A percentile compares a stretch with the other conserved stretches of the same genome.
These are phyloP conservation scores for Balansia obtecta DNA, from an alignment of 2,329 filamentous ascomycete species.

Conservation along the genomic window DNA sequence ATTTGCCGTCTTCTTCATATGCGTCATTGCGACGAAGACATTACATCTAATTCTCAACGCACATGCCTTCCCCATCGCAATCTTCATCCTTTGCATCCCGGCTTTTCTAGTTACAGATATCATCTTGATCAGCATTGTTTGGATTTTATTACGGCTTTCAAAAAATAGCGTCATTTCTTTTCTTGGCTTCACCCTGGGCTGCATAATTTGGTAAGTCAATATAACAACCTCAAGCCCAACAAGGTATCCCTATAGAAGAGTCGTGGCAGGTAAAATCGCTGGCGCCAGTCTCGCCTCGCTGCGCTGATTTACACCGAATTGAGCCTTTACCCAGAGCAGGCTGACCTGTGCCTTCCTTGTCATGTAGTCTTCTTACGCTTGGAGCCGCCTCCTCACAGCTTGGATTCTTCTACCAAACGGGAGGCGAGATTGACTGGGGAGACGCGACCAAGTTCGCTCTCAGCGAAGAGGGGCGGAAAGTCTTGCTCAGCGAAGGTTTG, in stretches of 20 bases:
- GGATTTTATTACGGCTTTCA: constrained; percentile 15
- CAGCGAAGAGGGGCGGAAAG: constrained; percentile 19
- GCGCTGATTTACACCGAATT: neutral
- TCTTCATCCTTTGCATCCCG: constrained; percentile 20
- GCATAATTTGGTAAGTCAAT: constrained; percentile 15
- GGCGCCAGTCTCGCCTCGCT: too few relatives aligned
- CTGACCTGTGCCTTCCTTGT: neutral
- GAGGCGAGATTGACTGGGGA: constrained; percentile 20
- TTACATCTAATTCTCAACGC: constrained; percentile 17
- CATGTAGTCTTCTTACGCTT: constrained; percentile 14
- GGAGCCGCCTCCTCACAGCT: constrained; percentile 19
- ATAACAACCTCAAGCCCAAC: neutral
- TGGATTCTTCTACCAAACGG: constrained; percentile 19
- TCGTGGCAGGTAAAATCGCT: too few relatives aligned
- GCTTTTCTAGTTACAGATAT: constrained; percentile 19
- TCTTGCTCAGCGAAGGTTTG: constrained; percentile 18
- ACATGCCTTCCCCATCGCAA: constrained; percentile 13
- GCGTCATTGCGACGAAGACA: constrained; percentile 16
- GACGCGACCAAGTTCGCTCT: constrained; percentile 18
- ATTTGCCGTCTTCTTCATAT: constrained; percentile 18
- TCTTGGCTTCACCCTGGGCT: constrained; percentile 11
- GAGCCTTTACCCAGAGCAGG: neutral
- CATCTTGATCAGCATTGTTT: constrained; percentile 13
- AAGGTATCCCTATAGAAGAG: too few relatives aligned
- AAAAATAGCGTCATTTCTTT: constrained; percentile 12